Conservation (phyloP, 2,329 filamentous ascomycete genomes). For the Chaetoscypha palmicola region DNA sequence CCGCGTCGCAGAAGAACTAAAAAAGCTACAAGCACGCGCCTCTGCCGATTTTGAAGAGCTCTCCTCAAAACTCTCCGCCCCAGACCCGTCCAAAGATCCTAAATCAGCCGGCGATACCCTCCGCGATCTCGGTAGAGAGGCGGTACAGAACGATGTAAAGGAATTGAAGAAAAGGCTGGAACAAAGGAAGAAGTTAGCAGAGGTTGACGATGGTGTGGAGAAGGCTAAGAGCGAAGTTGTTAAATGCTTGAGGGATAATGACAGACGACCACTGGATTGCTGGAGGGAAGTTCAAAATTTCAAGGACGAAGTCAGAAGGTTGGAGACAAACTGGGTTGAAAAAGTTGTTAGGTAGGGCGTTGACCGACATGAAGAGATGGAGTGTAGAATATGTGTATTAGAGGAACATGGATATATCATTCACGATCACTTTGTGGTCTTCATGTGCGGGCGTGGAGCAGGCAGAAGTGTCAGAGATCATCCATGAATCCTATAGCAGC, state of each 20-base stretch:
- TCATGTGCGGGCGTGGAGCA: too few species aligned
- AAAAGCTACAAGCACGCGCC: slow-evolving; percentile 67
- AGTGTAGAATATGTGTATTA: slow-evolving; percentile 20
- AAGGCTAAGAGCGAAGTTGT: slow-evolving; percentile 70
- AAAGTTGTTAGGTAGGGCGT: slow-evolving; percentile 52
- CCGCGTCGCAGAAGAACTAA: slow-evolving; percentile 80
- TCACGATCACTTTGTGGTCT: too few species aligned
- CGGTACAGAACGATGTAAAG: slow-evolving; percentile 53
- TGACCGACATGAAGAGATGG: not conserved
- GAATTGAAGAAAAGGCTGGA: slow-evolving; percentile 53
- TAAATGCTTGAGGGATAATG: slow-evolving; percentile 73
- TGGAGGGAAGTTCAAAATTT: slow-evolving; percentile 90
- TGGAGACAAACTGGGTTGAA: slow-evolving; percentile 85
- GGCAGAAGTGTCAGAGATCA: too few species aligned
- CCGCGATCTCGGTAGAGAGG: slow-evolving; percentile 35
- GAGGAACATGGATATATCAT: too few species aligned
- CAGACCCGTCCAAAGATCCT: slow-evolving; percentile 10
- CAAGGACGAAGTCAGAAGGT: slow-evolving; percentile 76
- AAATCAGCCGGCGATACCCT: slow-evolving; percentile 30
- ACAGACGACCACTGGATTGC: slow-evolving; percentile 85
- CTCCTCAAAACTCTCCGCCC: slow-evolving; percentile 52
- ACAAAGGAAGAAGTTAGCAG: slow-evolving; percentile 56
- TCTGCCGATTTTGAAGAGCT: slow-evolving; percentile 60
- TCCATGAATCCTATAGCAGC: too few species aligned
- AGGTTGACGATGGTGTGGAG: slow-evolving; percentile 65